phyloP scores from a whole-genome alignment of 1,284 basidiomycete species.

The Puccinia hordei region DNA sequence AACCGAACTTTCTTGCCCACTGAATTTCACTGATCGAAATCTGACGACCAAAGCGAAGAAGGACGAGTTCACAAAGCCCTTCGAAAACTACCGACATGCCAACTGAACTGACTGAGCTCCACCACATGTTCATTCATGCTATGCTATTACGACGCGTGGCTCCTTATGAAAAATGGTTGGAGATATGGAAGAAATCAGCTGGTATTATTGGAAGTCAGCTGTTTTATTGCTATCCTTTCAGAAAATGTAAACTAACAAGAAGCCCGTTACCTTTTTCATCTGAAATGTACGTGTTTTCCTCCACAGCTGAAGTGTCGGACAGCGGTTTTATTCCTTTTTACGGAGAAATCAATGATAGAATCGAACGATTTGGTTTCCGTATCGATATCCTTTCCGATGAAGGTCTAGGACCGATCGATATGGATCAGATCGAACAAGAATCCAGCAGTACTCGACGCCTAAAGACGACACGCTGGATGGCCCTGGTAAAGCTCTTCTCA shows the following conservation, averaged over 20 bases:
- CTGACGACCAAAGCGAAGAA: background rate
- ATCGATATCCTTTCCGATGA: constrained; percentile 34
- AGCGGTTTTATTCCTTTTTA: constrained; percentile 14
- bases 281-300: background rate
- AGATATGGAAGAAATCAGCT: constrained; percentile 28
- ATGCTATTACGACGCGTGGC: constrained; percentile 35
- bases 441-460: background rate
- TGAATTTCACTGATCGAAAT: no score
- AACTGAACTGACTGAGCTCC: constrained; percentile 25
- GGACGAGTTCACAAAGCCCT: background rate
- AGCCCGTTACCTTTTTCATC: background rate
- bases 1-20: no score
- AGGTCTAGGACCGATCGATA: constrained; percentile 32
- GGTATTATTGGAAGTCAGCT: background rate
- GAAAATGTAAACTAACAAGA: background rate
- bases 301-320: constrained; percentile 21
- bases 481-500: background rate
- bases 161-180: constrained; percentile 19
- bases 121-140: constrained; percentile 44
- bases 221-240: background rate
- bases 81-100: background rate
- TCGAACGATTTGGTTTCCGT: constrained; percentile 35
- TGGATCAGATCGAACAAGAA: constrained; percentile 7
- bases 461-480: constrained; percentile 37
- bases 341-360: constrained; percentile 30